These are phyloP conservation scores for Penicillium sp. DNA, from an alignment of 2,329 filamentous ascomycete species.

Conservation along the genomic window DNA sequence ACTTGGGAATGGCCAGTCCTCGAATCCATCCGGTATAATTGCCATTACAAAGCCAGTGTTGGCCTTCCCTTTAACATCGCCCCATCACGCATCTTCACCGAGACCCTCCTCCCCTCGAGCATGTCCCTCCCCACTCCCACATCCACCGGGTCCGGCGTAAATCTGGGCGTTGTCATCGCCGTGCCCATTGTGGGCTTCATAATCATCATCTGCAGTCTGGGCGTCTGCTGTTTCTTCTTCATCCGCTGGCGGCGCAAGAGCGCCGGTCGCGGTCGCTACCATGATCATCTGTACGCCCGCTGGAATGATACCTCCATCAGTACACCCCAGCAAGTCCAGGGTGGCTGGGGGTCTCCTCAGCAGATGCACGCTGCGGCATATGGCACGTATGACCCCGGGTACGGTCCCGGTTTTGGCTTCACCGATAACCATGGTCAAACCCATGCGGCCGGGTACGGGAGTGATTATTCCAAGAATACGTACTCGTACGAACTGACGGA, in stretches of 20 bases:
- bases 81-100: slow-evolving; percentile 50
- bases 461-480: slow-evolving; percentile 18
- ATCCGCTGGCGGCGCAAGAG: slow-evolving; percentile 51
- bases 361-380: slow-evolving; percentile 26
- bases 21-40: slow-evolving; percentile 54
- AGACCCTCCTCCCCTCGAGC: slow-evolving; percentile 45
- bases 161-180: slow-evolving; percentile 50
- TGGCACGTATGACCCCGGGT: slow-evolving; percentile 28
- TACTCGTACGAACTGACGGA: slow-evolving; percentile 22
- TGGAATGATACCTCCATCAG: slow-evolving; percentile 45
- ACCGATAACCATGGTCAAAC: slow-evolving; percentile 38
- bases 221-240: slow-evolving; percentile 50
- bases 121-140: slow-evolving; percentile 29
- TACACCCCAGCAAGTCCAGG: slow-evolving; percentile 33
- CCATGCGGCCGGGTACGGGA: slow-evolving; percentile 30
- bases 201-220: slow-evolving; percentile 40
- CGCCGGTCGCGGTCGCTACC: slow-evolving; percentile 35
- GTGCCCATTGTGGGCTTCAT: slow-evolving; percentile 52
- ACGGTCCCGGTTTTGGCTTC: slow-evolving; percentile 34
- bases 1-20: slow-evolving; percentile 44
- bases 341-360: slow-evolving; percentile 33
- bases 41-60: slow-evolving; percentile 46
- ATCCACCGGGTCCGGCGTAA: slow-evolving; percentile 27
- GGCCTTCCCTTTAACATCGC: slow-evolving; percentile 49
- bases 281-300: slow-evolving; percentile 40